Evolutionary conservation across 116 monocot species (phyloP).

Genomic region (Phalaenopsis hybrid): DNA sequence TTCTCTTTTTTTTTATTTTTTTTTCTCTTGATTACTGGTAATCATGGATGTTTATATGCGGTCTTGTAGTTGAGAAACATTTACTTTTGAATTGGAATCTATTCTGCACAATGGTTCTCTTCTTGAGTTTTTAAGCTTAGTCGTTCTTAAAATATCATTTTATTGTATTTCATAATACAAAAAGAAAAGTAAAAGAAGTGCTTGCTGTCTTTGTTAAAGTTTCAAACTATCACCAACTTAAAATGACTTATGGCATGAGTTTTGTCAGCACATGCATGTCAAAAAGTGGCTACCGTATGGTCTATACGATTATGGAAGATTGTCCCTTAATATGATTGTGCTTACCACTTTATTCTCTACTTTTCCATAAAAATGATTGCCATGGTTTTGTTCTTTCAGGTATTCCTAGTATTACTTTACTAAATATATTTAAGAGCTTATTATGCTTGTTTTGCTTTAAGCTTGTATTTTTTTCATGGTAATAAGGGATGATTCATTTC

Average conservation of each 20-base stretch:
- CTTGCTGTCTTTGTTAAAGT: neutral
- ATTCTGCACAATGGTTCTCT: neutral
- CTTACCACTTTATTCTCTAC: constrained; percentile 15
- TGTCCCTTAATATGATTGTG: neutral
- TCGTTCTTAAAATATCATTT: neutral
- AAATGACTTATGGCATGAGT: neutral
- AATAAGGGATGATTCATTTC: neutral
- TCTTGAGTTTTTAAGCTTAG: neutral
- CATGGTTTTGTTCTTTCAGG: constrained; percentile 9
- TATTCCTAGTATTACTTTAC: constrained; percentile 24
- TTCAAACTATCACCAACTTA: neutral
- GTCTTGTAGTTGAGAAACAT: neutral
- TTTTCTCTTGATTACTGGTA: neutral
- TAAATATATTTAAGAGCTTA: constrained; percentile 10
- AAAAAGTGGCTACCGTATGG: neutral
- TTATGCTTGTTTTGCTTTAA: constrained; percentile 4
- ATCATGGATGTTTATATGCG: neutral
- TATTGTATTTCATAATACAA: neutral
- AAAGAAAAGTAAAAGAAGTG: neutral
- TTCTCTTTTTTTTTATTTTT: neutral
- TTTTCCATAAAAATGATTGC: constrained; percentile 6
- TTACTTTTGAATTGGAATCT: neutral
- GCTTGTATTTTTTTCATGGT: constrained; percentile 4
- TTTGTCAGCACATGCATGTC: neutral
- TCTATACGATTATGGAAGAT: neutral